Conservation (phyloP, 768 basidiomycete genomes). For the Lactarius akahatsu region DNA sequence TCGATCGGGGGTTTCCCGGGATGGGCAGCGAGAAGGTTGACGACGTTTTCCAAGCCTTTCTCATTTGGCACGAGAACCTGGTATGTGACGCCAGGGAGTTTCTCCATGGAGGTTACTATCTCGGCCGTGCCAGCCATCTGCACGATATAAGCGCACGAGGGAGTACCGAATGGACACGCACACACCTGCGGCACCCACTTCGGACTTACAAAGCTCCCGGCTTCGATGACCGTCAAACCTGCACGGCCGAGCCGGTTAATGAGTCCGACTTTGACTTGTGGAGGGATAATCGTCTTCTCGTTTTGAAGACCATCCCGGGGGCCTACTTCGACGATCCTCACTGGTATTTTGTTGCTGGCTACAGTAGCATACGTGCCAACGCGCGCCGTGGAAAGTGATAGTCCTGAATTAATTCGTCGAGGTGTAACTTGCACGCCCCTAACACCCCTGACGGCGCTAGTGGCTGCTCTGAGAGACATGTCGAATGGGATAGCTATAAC, state of each 20-base stretch:
- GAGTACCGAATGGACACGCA: not conserved
- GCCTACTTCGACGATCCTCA: constrained; percentile 85
- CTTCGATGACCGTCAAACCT: constrained; percentile 71
- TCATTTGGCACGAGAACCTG: constrained; percentile 82
- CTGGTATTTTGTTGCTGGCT: constrained; percentile 31
- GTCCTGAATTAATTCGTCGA: not conserved
- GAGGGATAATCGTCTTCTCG: constrained; percentile 70
- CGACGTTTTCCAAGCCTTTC: constrained; percentile 69
- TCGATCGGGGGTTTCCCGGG: constrained; percentile 55
- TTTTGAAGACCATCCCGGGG: constrained; percentile 93
- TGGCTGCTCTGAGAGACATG: constrained; percentile 14
- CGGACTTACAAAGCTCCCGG: constrained; percentile 88
- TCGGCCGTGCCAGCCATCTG: constrained; percentile 89
- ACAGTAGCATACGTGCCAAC: constrained; percentile 18
- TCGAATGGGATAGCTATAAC: not conserved
- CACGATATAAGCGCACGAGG: not conserved
- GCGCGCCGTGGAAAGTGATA: not conserved
- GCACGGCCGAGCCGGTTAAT: constrained; percentile 70
- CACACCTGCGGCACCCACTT: constrained; percentile 90
- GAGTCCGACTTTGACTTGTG: constrained; percentile 74
- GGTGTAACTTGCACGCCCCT: not conserved
- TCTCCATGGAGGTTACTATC: constrained; percentile 60
- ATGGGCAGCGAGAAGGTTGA: constrained; percentile 49
- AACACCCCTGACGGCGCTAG: not conserved
- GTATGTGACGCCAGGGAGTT: constrained; percentile 56